Base-by-base conservation (phyloP, 768 basidiomycete genomes). In the Naganishia kalamii region DNA sequence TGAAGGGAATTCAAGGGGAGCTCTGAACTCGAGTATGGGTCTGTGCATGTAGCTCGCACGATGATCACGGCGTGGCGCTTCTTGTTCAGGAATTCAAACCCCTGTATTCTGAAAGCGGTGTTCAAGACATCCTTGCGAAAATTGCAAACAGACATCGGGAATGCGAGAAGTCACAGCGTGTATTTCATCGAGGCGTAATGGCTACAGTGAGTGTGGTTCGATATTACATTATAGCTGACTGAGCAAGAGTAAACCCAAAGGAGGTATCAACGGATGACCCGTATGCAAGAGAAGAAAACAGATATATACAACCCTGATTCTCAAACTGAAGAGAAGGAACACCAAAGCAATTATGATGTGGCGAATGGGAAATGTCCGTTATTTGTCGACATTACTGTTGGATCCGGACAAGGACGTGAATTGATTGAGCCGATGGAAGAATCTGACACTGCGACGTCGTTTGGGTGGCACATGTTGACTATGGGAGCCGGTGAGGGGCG, bases 381-480 rank as follows among this genome's bases (percentile, higher is more conserved):
- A 57, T 40, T 61, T 61, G 43, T 61, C 47, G 4, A n/a, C 43
- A 52, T 57, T 64, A 48, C 48, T 35, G 4, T 50, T 61, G 21
- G 43, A 44, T 5, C 43, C 33, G 25, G 54, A 57, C 54, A 64
- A 52, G 4, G 63, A 51, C 12, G 63, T 64, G 25, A 64, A 48
- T 47, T 52, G 37, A 15, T 64, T 64, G 63, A 64, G 44, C 29
- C 49, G 49, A 23, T 43, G 27, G 41, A 64, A 54, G n/a, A 64
- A 64, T 43, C 63, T 33, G 19, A 57, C 63, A 33, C 63, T 64
- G 23, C 63, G 63, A 8, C 63, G 23, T 23, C 63, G 33, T 52
- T 64, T 64, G 41, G 63, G 63, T 29, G 41, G 10, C 37, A 35
- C 5, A 27, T 11, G 1, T 12, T 1, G 37, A 57, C 23, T 37